Conservation (phyloP, 257 asterid genomes). For the Ilex aquifolium region DNA sequence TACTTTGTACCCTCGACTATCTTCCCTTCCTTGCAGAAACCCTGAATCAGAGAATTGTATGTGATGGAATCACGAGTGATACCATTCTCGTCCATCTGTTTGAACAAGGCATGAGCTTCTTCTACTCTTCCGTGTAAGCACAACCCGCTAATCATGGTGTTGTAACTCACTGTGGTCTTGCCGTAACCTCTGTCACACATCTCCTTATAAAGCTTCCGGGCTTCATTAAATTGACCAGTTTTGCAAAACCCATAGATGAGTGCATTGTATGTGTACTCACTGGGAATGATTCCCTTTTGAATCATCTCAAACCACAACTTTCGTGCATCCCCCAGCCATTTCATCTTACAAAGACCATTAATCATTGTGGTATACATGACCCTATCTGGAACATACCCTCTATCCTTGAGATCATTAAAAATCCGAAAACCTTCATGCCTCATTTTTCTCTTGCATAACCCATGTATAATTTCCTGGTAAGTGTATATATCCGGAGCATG, state of each 20-base stretch:
- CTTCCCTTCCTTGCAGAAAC: conserved; percentile 41
- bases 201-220: conserved; percentile 50
- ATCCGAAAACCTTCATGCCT: conserved; percentile 46
- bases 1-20: conserved; percentile 29
- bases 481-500: conserved; percentile 45
- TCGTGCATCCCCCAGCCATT: conserved; percentile 45
- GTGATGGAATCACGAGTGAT: conserved; percentile 36
- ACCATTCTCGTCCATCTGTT: conserved; percentile 45
- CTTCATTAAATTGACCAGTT: conserved; percentile 46
- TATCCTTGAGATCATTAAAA: conserved; percentile 52
- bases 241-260: conserved; percentile 46
- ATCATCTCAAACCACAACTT: conserved; percentile 75
- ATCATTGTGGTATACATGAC: conserved; percentile 70
- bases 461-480: conserved; percentile 57
- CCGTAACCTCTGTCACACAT: conserved; percentile 51
- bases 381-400: conserved; percentile 67
- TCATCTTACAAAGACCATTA: conserved; percentile 46
- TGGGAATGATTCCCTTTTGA: conserved; percentile 42
- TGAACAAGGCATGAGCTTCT: conserved; percentile 44
- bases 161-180: conserved; percentile 40
- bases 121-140: conserved; percentile 43
- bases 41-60: conserved; percentile 44
- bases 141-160: conserved; percentile 56
- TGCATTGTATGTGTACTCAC: conserved; percentile 47
- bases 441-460: conserved; percentile 42